Base-by-base conservation (phyloP, 306 rosid species). In the Pterocarpus santalinus region DNA sequence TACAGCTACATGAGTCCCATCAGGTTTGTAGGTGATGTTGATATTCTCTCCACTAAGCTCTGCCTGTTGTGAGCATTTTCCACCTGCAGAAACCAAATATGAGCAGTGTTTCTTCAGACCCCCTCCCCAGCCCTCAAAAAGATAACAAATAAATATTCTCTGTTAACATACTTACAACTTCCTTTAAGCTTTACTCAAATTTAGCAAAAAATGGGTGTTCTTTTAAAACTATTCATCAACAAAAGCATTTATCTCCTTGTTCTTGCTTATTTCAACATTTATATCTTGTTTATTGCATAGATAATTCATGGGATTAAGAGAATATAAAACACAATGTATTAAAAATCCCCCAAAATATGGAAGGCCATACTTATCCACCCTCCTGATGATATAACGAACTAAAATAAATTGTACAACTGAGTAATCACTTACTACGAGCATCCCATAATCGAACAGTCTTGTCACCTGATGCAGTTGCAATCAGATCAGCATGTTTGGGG, bases 381-480 rank as follows among this genome's bases (percentile, higher is more conserved):
- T 69, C 51, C 14, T 14, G 36, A 63, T 10, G 36, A 63, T 10
- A 13, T 68, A 47, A 77, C 30, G 77, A 43, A 78, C 17, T 11
- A 52, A 52, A 56, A 10, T 69, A 75, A 64, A 44, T 36, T 55
- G 66, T 16, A 55, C 61, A 69, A 58, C 56, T 39, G 13, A 76
- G 30, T 64, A 69, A 80, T 80, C 41, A 89, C 97, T 90, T 85
- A 93, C 98, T 93, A 22, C 98, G 98, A 51, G 99, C 98, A 75
- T 93, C 99, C 97, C 97, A 95, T 12, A 95, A 84, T 39, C 98
- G 94, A 80, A 95, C 99, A 22, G 99, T 90, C 87, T 93, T 95
- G 87, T 95, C 98, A 33, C 99, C 99, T 1, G 99, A 95, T 14
- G 97, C 99, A 64, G 99, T 95, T 58, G 97, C 99, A 69, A 95